These are phyloP conservation scores for Plasmopara viticola DNA, from an alignment of 352 stramenopile genomes.

Conservation along the genomic window DNA sequence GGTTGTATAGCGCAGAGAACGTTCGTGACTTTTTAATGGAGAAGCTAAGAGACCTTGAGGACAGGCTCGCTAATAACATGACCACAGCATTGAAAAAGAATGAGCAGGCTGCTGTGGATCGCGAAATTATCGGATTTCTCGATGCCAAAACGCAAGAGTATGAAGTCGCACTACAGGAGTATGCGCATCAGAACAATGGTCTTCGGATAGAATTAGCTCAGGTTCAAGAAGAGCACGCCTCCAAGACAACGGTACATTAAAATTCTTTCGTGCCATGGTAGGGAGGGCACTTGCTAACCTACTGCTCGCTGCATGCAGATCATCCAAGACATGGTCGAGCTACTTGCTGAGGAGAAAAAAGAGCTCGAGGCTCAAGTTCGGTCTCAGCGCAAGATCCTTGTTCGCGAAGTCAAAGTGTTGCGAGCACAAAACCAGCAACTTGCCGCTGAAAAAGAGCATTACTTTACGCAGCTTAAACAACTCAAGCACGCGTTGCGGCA, in stretches of 20 bases:
- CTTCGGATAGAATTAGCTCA: conserved; percentile 37
- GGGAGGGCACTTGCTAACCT: neutral
- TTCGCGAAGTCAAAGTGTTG: conserved; percentile 73
- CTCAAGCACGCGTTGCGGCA: conserved; percentile 69
- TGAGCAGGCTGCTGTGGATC: conserved; percentile 58
- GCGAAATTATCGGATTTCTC: conserved; percentile 80
- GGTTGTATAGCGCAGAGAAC: conserved; percentile 66
- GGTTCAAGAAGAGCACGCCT: conserved; percentile 44
- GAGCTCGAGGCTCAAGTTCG: conserved; percentile 64
- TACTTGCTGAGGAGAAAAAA: conserved; percentile 70
- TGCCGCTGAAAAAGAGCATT: conserved; percentile 53
- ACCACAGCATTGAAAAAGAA: conserved; percentile 53
- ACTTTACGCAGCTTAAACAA: conserved; percentile 70
- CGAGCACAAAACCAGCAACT: conserved; percentile 65
- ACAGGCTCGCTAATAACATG: conserved; percentile 49
- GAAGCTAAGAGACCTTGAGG: conserved; percentile 74
- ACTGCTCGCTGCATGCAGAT: conserved; percentile 34
- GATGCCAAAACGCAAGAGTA: conserved; percentile 76
- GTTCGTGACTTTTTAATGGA: conserved; percentile 83
- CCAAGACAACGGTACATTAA: conserved; percentile 46
- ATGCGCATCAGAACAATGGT: conserved; percentile 48
- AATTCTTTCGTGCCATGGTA: no score
- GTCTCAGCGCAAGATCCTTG: conserved; percentile 73
- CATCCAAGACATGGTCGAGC: conserved; percentile 72
- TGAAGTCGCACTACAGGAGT: conserved; percentile 49